These are phyloP conservation scores for Citeromyces matritensis DNA, from an alignment of 805 yeast genomes.

Conservation along the genomic window DNA sequence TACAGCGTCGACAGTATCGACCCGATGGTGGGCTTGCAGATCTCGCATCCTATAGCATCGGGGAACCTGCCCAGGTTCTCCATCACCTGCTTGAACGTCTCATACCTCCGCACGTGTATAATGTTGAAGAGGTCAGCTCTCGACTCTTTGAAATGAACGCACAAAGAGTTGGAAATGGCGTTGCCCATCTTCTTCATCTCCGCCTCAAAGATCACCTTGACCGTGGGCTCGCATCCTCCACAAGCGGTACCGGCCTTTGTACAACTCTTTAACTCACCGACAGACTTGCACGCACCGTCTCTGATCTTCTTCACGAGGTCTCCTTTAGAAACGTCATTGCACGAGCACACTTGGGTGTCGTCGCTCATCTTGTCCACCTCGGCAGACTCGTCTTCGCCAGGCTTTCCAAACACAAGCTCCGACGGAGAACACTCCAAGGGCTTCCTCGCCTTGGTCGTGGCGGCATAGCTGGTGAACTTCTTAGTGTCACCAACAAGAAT, in stretches of 20 bases:
- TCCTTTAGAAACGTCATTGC: constrained; percentile 19
- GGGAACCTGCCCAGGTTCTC: constrained; percentile 11
- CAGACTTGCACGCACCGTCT: constrained; percentile 11
- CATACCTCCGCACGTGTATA: constrained; percentile 16
- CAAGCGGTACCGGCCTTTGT: constrained; percentile 23
- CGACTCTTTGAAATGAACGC: constrained; percentile 18
- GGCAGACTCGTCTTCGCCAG: constrained; percentile 11
- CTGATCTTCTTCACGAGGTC: constrained; percentile 12
- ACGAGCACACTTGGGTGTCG: constrained; percentile 20
- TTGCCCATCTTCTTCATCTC: constrained; percentile 19
- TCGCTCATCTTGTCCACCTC: constrained; percentile 15
- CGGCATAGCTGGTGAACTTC: constrained; percentile 15
- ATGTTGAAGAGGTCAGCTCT: constrained; percentile 18
- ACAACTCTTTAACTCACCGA: constrained; percentile 16
- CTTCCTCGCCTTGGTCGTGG: constrained; percentile 13
- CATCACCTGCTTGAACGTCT: constrained; percentile 16
- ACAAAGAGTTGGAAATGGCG: constrained; percentile 14
- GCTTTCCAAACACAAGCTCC: constrained; percentile 13
- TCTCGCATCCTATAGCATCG: constrained; percentile 18
- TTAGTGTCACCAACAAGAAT: constrained; percentile 18
- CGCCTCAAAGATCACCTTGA: constrained; percentile 17
- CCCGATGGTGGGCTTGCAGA: constrained; percentile 20
- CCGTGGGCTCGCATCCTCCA: constrained; percentile 21
- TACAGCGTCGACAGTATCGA: constrained; percentile 18
- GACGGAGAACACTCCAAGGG: constrained; percentile 15